Percentiles rank a stretch among this genome's conserved stretches.
These are phyloP conservation scores for Boletus huronensis DNA, from an alignment of 768 basidiomycete species.

Conservation along the genomic window DNA sequence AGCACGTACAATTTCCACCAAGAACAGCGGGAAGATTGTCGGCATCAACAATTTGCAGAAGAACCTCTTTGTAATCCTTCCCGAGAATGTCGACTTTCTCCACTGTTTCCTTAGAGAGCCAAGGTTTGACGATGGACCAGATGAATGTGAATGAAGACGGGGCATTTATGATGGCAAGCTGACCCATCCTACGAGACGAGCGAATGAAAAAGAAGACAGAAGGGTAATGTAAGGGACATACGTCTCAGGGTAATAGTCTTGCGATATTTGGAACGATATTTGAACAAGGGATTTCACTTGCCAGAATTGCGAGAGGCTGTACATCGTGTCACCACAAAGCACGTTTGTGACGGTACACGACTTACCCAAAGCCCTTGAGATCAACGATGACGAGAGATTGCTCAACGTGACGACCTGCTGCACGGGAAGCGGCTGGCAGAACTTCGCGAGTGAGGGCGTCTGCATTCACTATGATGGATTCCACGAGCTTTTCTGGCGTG, in stretches of 20 bases:
- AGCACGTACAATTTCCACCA: constrained; percentile 67
- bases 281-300: constrained; percentile 65
- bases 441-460: constrained; percentile 65
- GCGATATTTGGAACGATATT: constrained; percentile 67
- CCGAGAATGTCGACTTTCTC: constrained; percentile 68
- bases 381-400: constrained; percentile 65
- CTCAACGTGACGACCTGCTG: constrained; percentile 48
- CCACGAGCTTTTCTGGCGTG: constrained; percentile 60
- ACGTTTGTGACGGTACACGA: not conserved
- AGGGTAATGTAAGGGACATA: constrained; percentile 31
- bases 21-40: constrained; percentile 59
- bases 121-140: constrained; percentile 65
- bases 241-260: constrained; percentile 79
- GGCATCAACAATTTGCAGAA: constrained; percentile 58
- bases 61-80: constrained; percentile 50
- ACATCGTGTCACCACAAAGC: not conserved
- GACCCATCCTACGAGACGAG: constrained; percentile 55
- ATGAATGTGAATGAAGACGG: constrained; percentile 71
- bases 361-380: constrained; percentile 66
- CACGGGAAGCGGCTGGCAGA: constrained; percentile 59
- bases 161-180: constrained; percentile 67
- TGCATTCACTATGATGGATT: constrained; percentile 59
- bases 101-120: constrained; percentile 70
- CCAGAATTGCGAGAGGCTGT: constrained; percentile 68
- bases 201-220: not conserved